These are phyloP conservation scores for Ophiorrhiza pumila DNA, from an alignment of 257 asterid species.

Conservation along the genomic window DNA sequence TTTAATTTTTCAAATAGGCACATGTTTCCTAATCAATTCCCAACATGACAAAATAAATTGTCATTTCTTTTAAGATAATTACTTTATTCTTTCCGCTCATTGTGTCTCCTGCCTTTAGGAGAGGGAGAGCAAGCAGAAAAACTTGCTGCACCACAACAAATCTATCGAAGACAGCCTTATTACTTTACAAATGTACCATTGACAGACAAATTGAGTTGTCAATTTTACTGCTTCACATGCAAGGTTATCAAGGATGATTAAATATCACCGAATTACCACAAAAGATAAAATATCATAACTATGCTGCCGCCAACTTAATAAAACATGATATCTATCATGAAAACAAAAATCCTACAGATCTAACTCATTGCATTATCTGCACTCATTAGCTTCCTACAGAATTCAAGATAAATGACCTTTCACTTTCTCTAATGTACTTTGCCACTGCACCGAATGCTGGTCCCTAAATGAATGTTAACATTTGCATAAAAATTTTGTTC, in stretches of 20 bases:
- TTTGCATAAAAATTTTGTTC: background rate
- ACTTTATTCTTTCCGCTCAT: background rate
- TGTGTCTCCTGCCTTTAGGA: background rate
- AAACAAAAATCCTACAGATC: background rate
- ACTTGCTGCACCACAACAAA: background rate
- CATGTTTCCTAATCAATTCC: background rate
- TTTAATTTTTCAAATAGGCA: background rate
- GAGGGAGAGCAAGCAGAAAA: background rate
- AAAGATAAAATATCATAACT: background rate
- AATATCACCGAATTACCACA: background rate
- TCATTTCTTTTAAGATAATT: background rate
- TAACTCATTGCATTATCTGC: background rate
- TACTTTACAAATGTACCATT: background rate
- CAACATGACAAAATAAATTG: background rate
- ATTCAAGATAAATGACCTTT: background rate
- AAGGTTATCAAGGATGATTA: background rate
- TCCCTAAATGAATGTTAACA: background rate
- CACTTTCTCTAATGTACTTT: background rate
- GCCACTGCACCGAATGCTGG: background rate
- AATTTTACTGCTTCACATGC: background rate
- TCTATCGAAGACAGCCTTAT: background rate
- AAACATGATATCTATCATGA: background rate
- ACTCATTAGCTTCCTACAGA: background rate
- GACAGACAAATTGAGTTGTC: background rate
- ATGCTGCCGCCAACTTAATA: too few species aligned